Evolutionary conservation across 805 yeast genomes (phyloP).

Genomic region (Suhomyces faveliae): DNA sequence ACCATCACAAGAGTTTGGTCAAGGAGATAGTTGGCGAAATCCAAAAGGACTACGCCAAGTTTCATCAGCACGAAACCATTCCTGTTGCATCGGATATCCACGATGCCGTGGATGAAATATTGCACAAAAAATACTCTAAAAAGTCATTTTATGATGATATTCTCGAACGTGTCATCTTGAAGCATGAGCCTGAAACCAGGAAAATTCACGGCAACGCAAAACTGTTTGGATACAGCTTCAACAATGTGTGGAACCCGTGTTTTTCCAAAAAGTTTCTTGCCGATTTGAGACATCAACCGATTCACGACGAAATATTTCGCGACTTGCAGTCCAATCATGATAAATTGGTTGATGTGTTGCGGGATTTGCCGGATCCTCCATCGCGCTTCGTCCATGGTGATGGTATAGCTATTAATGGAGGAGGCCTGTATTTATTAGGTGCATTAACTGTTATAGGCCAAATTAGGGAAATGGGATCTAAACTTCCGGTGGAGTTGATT

Average conservation of each 20-base stretch:
- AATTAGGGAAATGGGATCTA: slow-evolving; percentile 32
- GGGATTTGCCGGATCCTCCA: slow-evolving; percentile 23
- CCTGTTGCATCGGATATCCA: slow-evolving; percentile 4
- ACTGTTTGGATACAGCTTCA: slow-evolving; percentile 8
- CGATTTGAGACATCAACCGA: slow-evolving; percentile 1
- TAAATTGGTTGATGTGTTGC: slow-evolving; percentile 21
- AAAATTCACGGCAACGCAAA: background rate
- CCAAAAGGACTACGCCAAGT: background rate
- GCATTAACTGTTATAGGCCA: slow-evolving; percentile 34
- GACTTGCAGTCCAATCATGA: slow-evolving; percentile 28
- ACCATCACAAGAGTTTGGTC: slow-evolving; percentile 1
- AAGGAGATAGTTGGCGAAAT: background rate
- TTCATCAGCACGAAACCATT: background rate
- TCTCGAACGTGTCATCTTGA: slow-evolving; percentile 9
- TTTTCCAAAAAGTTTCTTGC: slow-evolving; percentile 9
- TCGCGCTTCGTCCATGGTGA: slow-evolving; percentile 32
- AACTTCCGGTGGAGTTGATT: slow-evolving; percentile 38
- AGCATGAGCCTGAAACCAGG: slow-evolving; percentile 7
- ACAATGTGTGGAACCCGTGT: slow-evolving; percentile 10
- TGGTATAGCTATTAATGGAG: slow-evolving; percentile 42
- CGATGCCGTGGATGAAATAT: slow-evolving; percentile 2
- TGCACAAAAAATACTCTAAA: slow-evolving; percentile 7
- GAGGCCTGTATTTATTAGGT: slow-evolving; percentile 34
- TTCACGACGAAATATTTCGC: slow-evolving; percentile 14
- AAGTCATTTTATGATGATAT: slow-evolving; percentile 9